phyloP scores from a whole-genome alignment of 441 rosid genomes.

The Populus hybrid region DNA sequence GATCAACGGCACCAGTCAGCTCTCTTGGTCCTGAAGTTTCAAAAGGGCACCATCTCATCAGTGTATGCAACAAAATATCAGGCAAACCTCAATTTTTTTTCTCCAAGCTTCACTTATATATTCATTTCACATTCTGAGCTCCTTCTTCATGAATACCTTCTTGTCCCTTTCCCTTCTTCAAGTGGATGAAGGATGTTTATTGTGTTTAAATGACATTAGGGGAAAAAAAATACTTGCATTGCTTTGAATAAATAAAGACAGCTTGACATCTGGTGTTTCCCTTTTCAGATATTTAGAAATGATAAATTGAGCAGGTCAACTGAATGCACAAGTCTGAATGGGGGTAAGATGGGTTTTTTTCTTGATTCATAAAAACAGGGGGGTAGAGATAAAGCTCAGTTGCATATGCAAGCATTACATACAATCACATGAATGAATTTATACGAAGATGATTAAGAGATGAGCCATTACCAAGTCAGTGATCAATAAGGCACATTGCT shows the following conservation, averaged over 20 bases:
- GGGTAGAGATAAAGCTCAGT: neutral
- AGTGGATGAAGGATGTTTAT: neutral
- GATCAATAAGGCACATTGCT: neutral
- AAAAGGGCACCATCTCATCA: constrained; percentile 18
- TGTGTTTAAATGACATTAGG: neutral
- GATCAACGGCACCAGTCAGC: constrained; percentile 84
- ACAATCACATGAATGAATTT: too few relatives aligned
- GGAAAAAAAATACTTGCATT: too few relatives aligned
- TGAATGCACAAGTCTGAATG: neutral
- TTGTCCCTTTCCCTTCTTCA: neutral
- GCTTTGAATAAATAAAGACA: neutral
- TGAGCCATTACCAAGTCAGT: neutral
- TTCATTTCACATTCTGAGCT: neutral
- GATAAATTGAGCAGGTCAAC: neutral
- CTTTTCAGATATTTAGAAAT: too few relatives aligned
- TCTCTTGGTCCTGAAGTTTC: constrained; percentile 70
- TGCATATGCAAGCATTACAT: neutral
- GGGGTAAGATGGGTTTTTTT: neutral
- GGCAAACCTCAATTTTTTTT: neutral
- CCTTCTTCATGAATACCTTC: neutral
- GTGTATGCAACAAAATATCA: neutral
- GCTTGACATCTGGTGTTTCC: neutral
- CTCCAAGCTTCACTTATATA: neutral
- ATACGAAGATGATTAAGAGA: neutral
- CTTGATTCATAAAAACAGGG: neutral